Evolutionary conservation across 371 early-diverging fungal species (phyloP), one percentile per base, ranked within the genome.

Genomic region (Mortierella sp.): DNA sequence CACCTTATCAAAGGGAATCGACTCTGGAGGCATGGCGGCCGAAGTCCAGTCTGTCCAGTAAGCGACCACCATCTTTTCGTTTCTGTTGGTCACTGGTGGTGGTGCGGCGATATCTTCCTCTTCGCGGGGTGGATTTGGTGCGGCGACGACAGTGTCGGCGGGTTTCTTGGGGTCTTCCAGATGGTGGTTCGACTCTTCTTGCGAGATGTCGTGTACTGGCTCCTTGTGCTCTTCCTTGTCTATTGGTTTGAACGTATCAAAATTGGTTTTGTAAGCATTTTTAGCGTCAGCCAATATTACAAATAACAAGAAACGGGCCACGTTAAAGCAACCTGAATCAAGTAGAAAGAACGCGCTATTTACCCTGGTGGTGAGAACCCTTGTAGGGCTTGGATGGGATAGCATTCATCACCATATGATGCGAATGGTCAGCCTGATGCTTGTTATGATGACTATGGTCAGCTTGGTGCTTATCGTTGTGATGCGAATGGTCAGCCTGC

Each of bases 21-120:
- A 74, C 57, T 83, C 80, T 58, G 88, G 84, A 0, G 88, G 76
- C 79, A 87, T 78, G 3, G 79, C 34, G 19, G 58, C 73, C 19
- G 83, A 42, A 3, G 88, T 83, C 84, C 84, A 87, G 63, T 87
- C 88, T 24, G 88, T 80, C 81, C 81, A 87, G 73, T 87, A 87
- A 7, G 83, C 88, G 19, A 87, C 76, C 4, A 87, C 81, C 87
- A 81, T 87, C 70, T 80, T 87, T 42, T 76, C 74, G 1, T 68
- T 78, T 26, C 26, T 74, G 13, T 71, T 48, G 26, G 9, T 10
- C 31, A 5, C n/a, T 6, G 34, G 54, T 21, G 44, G 10, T 2
- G 38, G 19, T 16, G 63, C 63, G 16, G 31, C 31, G 19, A 34
- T 34, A 1, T 28, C 6, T 28, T 11, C 28, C 28, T 74, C 42